Conservation (phyloP, 768 basidiomycete species). For the Russula lepida region DNA sequence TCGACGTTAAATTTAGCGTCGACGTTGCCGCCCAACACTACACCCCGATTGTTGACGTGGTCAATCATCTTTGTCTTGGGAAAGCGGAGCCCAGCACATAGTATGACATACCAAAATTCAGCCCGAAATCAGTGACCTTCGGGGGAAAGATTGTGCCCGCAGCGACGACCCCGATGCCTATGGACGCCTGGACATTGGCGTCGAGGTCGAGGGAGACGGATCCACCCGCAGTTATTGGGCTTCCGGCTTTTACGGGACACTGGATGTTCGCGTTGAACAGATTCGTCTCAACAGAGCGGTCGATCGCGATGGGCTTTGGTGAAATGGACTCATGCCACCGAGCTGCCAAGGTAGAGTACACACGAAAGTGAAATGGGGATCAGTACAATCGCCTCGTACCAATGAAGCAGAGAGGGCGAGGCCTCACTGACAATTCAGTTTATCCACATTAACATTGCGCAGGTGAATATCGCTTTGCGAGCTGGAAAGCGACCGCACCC, state of each 20-base stretch:
- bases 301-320: not conserved
- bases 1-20: not conserved
- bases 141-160: constrained; percentile 11
- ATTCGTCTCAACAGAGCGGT: not conserved
- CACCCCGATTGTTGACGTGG: constrained; percentile 20
- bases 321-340: not conserved
- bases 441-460: not conserved
- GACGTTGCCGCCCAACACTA: not conserved
- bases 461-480: not conserved
- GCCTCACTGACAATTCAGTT: not conserved
- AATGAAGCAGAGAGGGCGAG: not conserved
- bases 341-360: not conserved
- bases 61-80: not conserved
- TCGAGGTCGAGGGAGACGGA: not conserved
- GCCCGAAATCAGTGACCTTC: not conserved
- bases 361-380: not conserved
- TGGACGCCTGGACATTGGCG: not conserved
- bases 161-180: constrained; percentile 3
- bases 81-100: too few species aligned
- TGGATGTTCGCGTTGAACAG: not conserved
- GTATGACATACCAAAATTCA: constrained; percentile 1
- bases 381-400: not conserved
- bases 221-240: not conserved
- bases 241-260: not conserved
- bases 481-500: not conserved